A percentile compares a stretch with the other conserved stretches of the same genome.
Conservation (phyloP, 2,329 filamentous ascomycete genomes). For the Whalleya microplaca region DNA sequence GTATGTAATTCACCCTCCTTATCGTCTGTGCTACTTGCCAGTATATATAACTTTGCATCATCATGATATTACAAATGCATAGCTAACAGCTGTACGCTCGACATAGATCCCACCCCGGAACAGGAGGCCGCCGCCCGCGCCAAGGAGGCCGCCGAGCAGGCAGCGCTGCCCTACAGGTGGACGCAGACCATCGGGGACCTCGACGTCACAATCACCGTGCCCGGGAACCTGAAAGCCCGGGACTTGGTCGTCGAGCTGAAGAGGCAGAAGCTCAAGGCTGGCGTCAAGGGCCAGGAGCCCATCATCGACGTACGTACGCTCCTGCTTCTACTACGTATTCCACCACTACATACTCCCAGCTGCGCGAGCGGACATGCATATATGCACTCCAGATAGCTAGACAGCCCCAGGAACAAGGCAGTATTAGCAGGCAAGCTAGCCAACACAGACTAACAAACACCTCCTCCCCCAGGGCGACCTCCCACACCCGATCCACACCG, state of each 20-base stretch:
- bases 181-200: conserved; percentile 88
- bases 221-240: conserved; percentile 79
- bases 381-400: neutral
- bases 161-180: conserved; percentile 95
- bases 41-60: neutral
- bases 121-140: conserved; percentile 63
- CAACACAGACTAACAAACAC: too few relatives aligned
- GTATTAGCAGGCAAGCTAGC: too few relatives aligned
- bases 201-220: conserved; percentile 77
- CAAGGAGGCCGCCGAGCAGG: conserved; percentile 85
- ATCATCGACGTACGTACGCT: conserved; percentile 70
- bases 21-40: neutral
- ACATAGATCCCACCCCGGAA: conserved; percentile 56
- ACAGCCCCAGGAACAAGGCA: neutral
- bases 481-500: conserved; percentile 75
- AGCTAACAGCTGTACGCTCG: neutral
- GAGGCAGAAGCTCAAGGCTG: conserved; percentile 76
- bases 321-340: neutral
- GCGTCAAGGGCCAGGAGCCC: conserved; percentile 84
- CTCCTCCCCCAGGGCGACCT: conserved; percentile 91
- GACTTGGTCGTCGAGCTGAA: conserved; percentile 85
- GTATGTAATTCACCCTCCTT: conserved; percentile 5
- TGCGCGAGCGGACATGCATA: neutral
- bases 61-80: neutral
- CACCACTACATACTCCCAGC: neutral